Evolutionary conservation across 2,329 filamentous ascomycete species (phyloP).

Genomic region (Diaporthe citrichinensis): DNA sequence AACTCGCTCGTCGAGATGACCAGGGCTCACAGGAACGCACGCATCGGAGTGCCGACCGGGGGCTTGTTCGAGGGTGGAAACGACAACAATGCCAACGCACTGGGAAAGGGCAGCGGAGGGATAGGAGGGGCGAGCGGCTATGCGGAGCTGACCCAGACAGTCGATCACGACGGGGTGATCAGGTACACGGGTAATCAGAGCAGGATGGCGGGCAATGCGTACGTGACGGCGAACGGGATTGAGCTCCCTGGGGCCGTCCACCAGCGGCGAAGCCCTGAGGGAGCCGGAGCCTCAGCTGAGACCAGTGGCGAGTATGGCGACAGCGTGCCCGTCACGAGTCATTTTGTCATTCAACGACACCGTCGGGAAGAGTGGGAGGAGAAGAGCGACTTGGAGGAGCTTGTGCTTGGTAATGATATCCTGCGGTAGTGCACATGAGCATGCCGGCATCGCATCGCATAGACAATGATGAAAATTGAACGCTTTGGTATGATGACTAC

Average conservation of each 20-base stretch:
- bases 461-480: not conserved
- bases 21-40: slow-evolving; percentile 13
- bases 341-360: slow-evolving; percentile 14
- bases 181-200: slow-evolving; percentile 1
- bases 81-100: not conserved
- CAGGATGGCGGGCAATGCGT: not conserved
- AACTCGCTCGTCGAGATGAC: slow-evolving; percentile 50
- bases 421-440: slow-evolving; percentile 14
- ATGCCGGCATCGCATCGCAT: slow-evolving; percentile 21
- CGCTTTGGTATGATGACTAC: not conserved
- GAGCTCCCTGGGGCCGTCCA: not conserved
- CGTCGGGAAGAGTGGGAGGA: slow-evolving; percentile 19
- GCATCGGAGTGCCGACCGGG: slow-evolving; percentile 12
- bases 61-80: not conserved
- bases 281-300: not conserved
- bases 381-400: slow-evolving; percentile 25
- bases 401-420: slow-evolving; percentile 32
- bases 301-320: slow-evolving; percentile 12
- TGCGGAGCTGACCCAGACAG: slow-evolving; percentile 21
- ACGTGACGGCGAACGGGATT: slow-evolving; percentile 2
- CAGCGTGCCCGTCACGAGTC: slow-evolving; percentile 10
- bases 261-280: not conserved
- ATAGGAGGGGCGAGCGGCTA: not conserved
- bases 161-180: slow-evolving; percentile 19
- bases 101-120: not conserved